Evolutionary conservation across 306 rosid genomes (phyloP).

Genomic region (Quercus gilva): DNA sequence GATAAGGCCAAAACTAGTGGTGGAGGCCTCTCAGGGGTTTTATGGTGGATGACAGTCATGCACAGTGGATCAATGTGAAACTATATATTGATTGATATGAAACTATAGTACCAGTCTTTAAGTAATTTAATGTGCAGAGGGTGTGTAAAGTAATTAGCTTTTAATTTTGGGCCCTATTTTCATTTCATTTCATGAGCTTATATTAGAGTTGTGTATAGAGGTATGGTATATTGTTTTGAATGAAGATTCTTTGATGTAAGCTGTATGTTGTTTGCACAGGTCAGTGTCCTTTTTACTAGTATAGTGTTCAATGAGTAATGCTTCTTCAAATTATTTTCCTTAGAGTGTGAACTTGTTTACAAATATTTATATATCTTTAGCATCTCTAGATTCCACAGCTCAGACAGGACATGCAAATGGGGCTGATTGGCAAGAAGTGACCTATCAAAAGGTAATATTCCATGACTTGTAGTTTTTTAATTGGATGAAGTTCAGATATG

Average conservation of each 20-base stretch:
- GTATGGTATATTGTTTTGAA: neutral
- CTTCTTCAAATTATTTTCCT: neutral
- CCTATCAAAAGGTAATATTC: conserved; percentile 67
- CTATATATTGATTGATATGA: neutral
- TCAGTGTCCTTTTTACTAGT: neutral
- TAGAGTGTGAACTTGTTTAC: neutral
- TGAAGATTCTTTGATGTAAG: neutral
- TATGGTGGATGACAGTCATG: neutral
- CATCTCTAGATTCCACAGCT: conserved; percentile 73
- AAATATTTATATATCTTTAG: conserved; percentile 36
- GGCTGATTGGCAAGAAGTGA: conserved; percentile 81
- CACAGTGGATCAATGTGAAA: neutral
- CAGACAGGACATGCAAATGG: conserved; percentile 71
- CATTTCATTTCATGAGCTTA: neutral
- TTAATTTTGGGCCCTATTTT: neutral
- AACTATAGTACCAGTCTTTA: neutral
- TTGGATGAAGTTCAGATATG: neutral
- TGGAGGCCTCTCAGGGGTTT: neutral
- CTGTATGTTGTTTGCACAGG: too few relatives aligned
- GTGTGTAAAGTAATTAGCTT: neutral
- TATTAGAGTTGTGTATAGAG: neutral
- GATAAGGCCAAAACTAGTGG: neutral
- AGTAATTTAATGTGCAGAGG: neutral
- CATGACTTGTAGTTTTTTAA: neutral
- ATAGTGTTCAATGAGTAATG: neutral